phyloP scores from a whole-genome alignment of 2,329 filamentous ascomycete species.

The Helicocarpus griseus region DNA sequence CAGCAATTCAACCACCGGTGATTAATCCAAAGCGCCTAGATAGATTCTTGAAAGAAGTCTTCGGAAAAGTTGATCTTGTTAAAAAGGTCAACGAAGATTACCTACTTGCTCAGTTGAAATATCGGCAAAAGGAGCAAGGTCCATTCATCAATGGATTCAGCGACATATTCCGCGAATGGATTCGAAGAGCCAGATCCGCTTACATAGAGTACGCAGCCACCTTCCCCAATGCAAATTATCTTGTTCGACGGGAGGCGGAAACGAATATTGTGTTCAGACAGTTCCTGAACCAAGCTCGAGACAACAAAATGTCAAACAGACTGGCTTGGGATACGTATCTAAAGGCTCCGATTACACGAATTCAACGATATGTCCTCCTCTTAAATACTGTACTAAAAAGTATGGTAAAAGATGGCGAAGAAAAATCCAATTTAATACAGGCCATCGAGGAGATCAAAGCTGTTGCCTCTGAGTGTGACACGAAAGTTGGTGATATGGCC shows the following conservation, averaged over 20 bases:
- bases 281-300: conserved; percentile 72
- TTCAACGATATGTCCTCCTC: conserved; percentile 82
- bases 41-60: conserved; percentile 74
- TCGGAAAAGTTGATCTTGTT: conserved; percentile 81
- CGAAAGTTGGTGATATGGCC: conserved; percentile 81
- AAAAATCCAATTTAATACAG: conserved; percentile 71
- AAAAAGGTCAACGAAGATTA: conserved; percentile 88
- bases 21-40: conserved; percentile 68
- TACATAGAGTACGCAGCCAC: conserved; percentile 88
- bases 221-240: conserved; percentile 73
- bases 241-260: conserved; percentile 74
- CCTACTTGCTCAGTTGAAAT: conserved; percentile 86
- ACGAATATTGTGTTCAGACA: conserved; percentile 76
- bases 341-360: conserved; percentile 82
- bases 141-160: conserved; percentile 92
- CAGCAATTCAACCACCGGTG: conserved; percentile 64
- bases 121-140: conserved; percentile 91
- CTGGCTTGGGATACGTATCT: conserved; percentile 91
- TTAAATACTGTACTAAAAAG: conserved; percentile 75
- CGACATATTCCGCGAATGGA: conserved; percentile 97
- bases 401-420: conserved; percentile 73
- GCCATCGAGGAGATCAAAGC: conserved; percentile 87
- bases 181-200: conserved; percentile 76
- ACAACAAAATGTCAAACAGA: conserved; percentile 68
- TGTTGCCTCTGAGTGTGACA: conserved; percentile 84